Evolutionary conservation across 139 green algal genomes (phyloP).

Genomic region (Yamagishiella unicocca): DNA sequence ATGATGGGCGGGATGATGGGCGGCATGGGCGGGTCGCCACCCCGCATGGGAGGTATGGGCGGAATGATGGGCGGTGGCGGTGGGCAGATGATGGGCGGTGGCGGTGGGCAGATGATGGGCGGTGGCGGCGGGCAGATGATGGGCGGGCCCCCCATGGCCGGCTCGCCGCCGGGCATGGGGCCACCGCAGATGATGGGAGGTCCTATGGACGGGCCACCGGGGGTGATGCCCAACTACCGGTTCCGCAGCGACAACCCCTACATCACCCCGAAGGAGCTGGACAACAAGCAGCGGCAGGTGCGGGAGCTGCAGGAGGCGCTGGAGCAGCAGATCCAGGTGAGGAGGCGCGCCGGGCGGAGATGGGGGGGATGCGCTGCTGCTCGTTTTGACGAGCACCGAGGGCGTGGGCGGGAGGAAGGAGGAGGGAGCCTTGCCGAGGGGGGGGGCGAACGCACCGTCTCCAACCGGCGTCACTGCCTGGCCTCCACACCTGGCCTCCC

Average conservation of each 20-base stretch:
- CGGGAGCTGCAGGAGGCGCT: conserved; percentile 59
- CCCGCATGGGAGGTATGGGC: too few relatives aligned
- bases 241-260: conserved; percentile 56
- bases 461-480: background rate
- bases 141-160: background rate
- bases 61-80: background rate
- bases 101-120: too few relatives aligned
- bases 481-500: too few relatives aligned
- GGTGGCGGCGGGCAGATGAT: background rate
- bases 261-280: conserved; percentile 49
- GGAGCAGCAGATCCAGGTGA: conserved; percentile 49
- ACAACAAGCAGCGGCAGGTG: conserved; percentile 53
- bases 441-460: background rate
- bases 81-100: background rate
- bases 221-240: conserved; percentile 42
- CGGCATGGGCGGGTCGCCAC: background rate
- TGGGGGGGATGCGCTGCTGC: background rate
- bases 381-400: too few relatives aligned
- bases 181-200: conserved; percentile 1
- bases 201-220: background rate
- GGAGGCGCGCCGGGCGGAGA: background rate
- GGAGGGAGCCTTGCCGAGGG: background rate
- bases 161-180: background rate
- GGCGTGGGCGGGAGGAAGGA: background rate
- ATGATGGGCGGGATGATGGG: background rate